Conservation (phyloP, 2,329 filamentous ascomycete species). For the Cadophora gregata region DNA sequence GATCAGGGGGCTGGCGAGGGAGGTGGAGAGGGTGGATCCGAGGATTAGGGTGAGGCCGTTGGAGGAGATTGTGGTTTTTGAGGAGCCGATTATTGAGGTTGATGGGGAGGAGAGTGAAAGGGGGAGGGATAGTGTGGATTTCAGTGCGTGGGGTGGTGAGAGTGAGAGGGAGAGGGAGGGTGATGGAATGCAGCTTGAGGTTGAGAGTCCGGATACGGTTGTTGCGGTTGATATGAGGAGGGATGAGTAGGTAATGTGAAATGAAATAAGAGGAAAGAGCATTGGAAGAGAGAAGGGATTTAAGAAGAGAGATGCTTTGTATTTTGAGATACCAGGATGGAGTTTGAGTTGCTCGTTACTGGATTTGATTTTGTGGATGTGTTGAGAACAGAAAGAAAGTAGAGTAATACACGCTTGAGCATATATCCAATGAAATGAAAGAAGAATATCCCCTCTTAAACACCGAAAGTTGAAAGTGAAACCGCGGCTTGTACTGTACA, state of each 20-base stretch:
- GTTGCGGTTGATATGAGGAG: constrained; percentile 29
- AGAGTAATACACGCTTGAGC: too few relatives aligned
- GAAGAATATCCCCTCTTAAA: too few relatives aligned
- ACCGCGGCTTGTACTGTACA: too few relatives aligned
- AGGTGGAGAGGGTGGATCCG: constrained; percentile 30
- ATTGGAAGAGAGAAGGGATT: not conserved
- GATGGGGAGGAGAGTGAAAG: constrained; percentile 16
- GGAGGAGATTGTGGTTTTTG: constrained; percentile 34
- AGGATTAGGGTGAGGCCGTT: constrained; percentile 31
- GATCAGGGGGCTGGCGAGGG: constrained; percentile 35
- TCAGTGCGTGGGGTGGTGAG: constrained; percentile 6
- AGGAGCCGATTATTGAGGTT: constrained; percentile 9
- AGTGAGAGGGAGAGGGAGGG: constrained; percentile 21
- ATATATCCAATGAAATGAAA: not conserved
- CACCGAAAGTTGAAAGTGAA: too few relatives aligned
- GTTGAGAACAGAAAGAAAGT: not conserved
- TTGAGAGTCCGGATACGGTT: constrained; percentile 40
- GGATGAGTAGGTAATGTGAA: not conserved
- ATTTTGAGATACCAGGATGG: not conserved
- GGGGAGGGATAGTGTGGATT: constrained; percentile 15
- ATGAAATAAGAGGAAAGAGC: not conserved
- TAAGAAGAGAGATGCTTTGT: too few relatives aligned
- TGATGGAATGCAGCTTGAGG: constrained; percentile 38
- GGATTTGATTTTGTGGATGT: not conserved
- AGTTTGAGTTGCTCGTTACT: not conserved